Conservation (phyloP, 2,329 filamentous ascomycete genomes). For the Rachicladosporium sp. region DNA sequence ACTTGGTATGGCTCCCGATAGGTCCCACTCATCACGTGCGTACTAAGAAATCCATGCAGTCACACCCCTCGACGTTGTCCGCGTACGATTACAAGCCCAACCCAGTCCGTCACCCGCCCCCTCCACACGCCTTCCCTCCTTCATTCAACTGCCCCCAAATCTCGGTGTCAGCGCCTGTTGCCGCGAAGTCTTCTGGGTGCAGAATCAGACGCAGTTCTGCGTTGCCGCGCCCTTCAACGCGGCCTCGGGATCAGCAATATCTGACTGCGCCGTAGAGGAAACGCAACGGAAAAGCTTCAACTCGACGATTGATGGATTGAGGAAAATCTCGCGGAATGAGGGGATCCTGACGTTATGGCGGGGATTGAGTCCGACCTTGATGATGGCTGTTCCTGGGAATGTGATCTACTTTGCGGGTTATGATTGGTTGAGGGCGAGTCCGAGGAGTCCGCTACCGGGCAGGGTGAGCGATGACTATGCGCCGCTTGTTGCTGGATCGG, state of each 20-base stretch:
- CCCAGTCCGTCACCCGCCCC: constrained; percentile 36
- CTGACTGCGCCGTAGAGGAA: constrained; percentile 76
- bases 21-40: neutral
- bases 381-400: constrained; percentile 90
- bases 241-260: constrained; percentile 11
- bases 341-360: constrained; percentile 79
- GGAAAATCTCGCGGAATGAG: constrained; percentile 91
- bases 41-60: constrained; percentile 39
- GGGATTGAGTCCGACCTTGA: constrained; percentile 80
- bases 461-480: constrained; percentile 56
- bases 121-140: constrained; percentile 37
- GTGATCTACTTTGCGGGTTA: constrained; percentile 99
- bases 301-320: constrained; percentile 80
- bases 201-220: constrained; percentile 70
- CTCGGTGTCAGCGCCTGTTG: constrained; percentile 91
- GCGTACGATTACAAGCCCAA: constrained; percentile 87
- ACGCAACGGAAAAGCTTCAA: constrained; percentile 71
- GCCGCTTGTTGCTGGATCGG: constrained; percentile 66
- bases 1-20: constrained; percentile 49
- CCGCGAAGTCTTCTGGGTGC: constrained; percentile 92
- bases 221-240: constrained; percentile 43
- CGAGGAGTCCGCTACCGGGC: constrained; percentile 54
- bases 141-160: constrained; percentile 64
- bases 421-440: constrained; percentile 75
- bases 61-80: constrained; percentile 91